Evolutionary conservation across 2,329 filamentous ascomycete genomes (phyloP).

Genomic region (Ilyonectria robusta): DNA sequence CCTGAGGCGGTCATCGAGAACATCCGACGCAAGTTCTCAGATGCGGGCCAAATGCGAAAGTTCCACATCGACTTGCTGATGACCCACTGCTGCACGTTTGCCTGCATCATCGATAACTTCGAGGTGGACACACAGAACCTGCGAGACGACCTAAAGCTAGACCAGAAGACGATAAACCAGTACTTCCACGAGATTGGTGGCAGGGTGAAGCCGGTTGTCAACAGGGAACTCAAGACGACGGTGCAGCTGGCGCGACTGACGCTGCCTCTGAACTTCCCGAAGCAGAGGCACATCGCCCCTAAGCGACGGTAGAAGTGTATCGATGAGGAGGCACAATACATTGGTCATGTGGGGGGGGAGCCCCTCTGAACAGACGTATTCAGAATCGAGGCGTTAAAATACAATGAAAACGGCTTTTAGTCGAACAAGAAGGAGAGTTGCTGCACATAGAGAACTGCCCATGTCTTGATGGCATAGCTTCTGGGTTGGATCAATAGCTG

Average conservation of each 20-base stretch:
- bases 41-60: slow-evolving; percentile 75
- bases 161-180: slow-evolving; percentile 77
- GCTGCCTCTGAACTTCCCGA: slow-evolving; percentile 88
- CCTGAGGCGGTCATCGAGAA: slow-evolving; percentile 75
- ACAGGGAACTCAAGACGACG: slow-evolving; percentile 71
- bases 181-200: slow-evolving; percentile 86
- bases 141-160: slow-evolving; percentile 79
- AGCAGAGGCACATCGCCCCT: slow-evolving; percentile 58
- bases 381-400: background rate
- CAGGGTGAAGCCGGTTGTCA: slow-evolving; percentile 72
- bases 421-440: background rate
- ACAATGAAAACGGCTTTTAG: background rate
- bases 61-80: slow-evolving; percentile 80
- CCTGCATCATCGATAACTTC: slow-evolving; percentile 80
- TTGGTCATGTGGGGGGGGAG: background rate
- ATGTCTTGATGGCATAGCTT: slow-evolving; percentile 1
- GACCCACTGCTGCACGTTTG: slow-evolving; percentile 80
- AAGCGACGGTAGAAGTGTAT: slow-evolving; percentile 40
- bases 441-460: slow-evolving; percentile 2
- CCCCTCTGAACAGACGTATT: background rate
- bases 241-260: slow-evolving; percentile 77
- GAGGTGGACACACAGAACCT: slow-evolving; percentile 79
- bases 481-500: slow-evolving; percentile 2
- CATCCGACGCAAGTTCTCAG: slow-evolving; percentile 79
- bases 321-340: background rate